Conservation (phyloP, 2,329 filamentous ascomycete genomes). For the Cadophora sp. region DNA sequence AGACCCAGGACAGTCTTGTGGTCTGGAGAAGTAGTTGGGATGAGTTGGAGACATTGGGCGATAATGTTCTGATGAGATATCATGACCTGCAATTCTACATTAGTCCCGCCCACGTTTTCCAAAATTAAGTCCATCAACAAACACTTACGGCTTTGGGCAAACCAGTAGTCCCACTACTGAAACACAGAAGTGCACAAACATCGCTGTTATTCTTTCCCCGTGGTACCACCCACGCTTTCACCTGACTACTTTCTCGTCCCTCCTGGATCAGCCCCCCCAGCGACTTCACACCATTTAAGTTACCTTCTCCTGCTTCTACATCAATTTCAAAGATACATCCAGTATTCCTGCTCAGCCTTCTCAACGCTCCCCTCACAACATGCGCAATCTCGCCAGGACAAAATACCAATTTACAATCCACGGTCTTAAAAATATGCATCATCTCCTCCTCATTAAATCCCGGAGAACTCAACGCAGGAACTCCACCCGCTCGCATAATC, state of each 20-base stretch:
- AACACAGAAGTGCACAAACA: conserved; percentile 57
- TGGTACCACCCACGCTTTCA: conserved; percentile 55
- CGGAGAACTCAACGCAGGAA: conserved; percentile 54
- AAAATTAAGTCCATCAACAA: neutral
- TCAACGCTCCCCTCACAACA: conserved; percentile 60
- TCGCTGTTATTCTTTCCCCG: conserved; percentile 61
- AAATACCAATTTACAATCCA: conserved; percentile 55
- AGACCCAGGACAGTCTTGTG: conserved; percentile 61
- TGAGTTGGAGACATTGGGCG: conserved; percentile 65
- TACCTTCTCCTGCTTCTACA: conserved; percentile 48
- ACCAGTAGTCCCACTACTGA: conserved; percentile 57
- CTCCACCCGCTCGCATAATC: conserved; percentile 52
- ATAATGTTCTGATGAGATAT: conserved; percentile 61
- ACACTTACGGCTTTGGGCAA: conserved; percentile 53
- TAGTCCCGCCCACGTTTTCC: neutral
- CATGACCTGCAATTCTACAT: conserved; percentile 50
- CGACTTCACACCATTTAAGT: conserved; percentile 8
- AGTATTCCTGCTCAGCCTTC: conserved; percentile 57
- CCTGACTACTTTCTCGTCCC: conserved; percentile 48
- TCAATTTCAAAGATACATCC: conserved; percentile 60
- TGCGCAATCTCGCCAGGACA: conserved; percentile 55
- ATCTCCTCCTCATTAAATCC: conserved; percentile 72
- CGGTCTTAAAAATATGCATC: conserved; percentile 65
- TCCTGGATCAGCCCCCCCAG: conserved; percentile 38
- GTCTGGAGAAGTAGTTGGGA: conserved; percentile 50